Evolutionary conservation across 2,329 filamentous ascomycete genomes (phyloP).

Genomic region (Stachybotrys echinatus): DNA sequence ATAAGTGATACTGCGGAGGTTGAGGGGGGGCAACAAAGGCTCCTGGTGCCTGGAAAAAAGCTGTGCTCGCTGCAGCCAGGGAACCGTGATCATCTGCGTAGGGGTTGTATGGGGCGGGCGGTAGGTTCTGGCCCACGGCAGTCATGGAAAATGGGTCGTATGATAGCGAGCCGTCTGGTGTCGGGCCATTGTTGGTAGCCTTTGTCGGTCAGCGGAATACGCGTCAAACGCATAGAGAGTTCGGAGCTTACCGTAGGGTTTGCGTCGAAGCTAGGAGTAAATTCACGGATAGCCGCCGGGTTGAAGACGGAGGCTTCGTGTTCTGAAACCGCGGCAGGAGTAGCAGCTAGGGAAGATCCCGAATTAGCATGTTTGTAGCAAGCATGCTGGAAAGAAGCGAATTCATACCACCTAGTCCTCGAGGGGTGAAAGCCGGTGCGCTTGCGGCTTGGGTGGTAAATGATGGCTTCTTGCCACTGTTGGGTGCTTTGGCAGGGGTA

Average conservation of each 20-base stretch:
- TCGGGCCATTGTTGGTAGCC: conserved; percentile 40
- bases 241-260: conserved; percentile 39
- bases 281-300: conserved; percentile 52
- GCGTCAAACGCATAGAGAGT: not conserved
- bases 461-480: conserved; percentile 60
- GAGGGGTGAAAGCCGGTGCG: conserved; percentile 79
- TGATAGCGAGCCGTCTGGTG: conserved; percentile 34
- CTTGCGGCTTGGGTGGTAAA: conserved; percentile 89
- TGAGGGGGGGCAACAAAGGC: conserved; percentile 50
- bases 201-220: conserved; percentile 12
- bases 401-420: conserved; percentile 43
- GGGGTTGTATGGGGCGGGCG: conserved; percentile 55
- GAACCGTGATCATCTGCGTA: conserved; percentile 68
- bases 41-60: conserved; percentile 61
- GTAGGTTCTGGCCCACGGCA: conserved; percentile 45
- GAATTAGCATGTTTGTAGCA: not conserved
- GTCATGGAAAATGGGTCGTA: conserved; percentile 64
- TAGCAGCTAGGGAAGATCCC: conserved; percentile 20
- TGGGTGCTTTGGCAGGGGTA: conserved; percentile 58
- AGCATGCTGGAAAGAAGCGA: conserved; percentile 9
- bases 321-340: conserved; percentile 35
- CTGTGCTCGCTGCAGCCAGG: conserved; percentile 50
- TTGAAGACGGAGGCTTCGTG: conserved; percentile 45
- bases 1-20: conserved; percentile 85
- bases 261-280: conserved; percentile 53